phyloP scores from a whole-genome alignment of 208 protist species.

The Leishmania turanica region DNA sequence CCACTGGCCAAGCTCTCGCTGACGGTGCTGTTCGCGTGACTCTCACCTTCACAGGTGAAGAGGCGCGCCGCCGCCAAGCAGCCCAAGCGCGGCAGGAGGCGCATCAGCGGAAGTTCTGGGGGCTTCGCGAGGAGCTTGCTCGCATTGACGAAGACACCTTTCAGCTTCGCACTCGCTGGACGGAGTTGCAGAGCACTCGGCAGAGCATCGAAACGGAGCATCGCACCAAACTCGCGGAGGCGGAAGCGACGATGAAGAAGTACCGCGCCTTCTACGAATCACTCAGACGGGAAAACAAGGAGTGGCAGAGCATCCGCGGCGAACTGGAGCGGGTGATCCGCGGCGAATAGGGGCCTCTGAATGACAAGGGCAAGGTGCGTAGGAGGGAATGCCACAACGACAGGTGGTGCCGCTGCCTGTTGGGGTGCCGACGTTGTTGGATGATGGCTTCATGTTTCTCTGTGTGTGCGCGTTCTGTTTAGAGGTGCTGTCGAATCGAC shows the following conservation, averaged over 20 bases:
- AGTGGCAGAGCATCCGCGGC: constrained; percentile 55
- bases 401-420: background rate
- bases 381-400: background rate
- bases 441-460: background rate
- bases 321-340: constrained; percentile 40
- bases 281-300: constrained; percentile 53
- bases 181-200: constrained; percentile 36
- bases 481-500: background rate
- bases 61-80: constrained; percentile 28
- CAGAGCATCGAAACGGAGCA: constrained; percentile 15
- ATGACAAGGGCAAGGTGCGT: background rate
- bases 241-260: constrained; percentile 37
- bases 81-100: constrained; percentile 18
- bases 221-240: constrained; percentile 37
- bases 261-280: constrained; percentile 34
- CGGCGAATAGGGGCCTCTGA: background rate
- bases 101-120: constrained; percentile 43
- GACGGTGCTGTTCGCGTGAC: constrained; percentile 28
- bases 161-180: constrained; percentile 21
- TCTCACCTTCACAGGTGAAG: constrained; percentile 28
- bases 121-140: constrained; percentile 49
- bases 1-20: constrained; percentile 9
- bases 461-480: background rate
- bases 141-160: constrained; percentile 49
- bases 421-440: background rate